These are phyloP conservation scores for Nasturtium officinale DNA, from an alignment of 345 rosid genomes.

Conservation along the genomic window DNA sequence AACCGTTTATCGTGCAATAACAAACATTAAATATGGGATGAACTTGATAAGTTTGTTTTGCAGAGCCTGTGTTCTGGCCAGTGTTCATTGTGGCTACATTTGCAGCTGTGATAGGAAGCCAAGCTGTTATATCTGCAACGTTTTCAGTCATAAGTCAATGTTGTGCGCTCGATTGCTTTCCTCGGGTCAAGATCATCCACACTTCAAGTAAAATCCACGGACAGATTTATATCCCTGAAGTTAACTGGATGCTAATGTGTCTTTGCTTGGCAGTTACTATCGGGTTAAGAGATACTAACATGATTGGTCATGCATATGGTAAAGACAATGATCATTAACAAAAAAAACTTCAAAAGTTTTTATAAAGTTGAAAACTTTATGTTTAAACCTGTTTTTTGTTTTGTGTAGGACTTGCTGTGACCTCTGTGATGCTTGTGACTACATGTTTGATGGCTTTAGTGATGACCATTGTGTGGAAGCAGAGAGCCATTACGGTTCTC, in stretches of 20 bases:
- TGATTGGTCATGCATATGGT: constrained; percentile 90
- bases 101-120: constrained; percentile 87
- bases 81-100: constrained; percentile 78
- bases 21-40: neutral
- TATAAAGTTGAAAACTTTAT: neutral
- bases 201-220: constrained; percentile 77
- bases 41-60: constrained; percentile 17
- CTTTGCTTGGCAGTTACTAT: constrained; percentile 73
- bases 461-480: constrained; percentile 71
- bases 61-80: constrained; percentile 90
- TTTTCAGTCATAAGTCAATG: constrained; percentile 89
- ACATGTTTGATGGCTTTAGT: constrained; percentile 74
- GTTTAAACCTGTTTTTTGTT: neutral
- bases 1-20: neutral
- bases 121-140: constrained; percentile 90
- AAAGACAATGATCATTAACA: constrained; percentile 6
- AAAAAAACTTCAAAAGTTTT: neutral
- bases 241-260: constrained; percentile 88
- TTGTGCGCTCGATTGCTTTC: constrained; percentile 82
- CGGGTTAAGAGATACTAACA: constrained; percentile 68
- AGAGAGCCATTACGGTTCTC: constrained; percentile 47
- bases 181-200: constrained; percentile 78
- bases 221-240: constrained; percentile 88
- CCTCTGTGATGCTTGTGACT: constrained; percentile 77
- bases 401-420: constrained; percentile 73